Base-by-base conservation (phyloP, 225 moss, liverwort and hornwort species). In the Straminergon stramineum region DNA sequence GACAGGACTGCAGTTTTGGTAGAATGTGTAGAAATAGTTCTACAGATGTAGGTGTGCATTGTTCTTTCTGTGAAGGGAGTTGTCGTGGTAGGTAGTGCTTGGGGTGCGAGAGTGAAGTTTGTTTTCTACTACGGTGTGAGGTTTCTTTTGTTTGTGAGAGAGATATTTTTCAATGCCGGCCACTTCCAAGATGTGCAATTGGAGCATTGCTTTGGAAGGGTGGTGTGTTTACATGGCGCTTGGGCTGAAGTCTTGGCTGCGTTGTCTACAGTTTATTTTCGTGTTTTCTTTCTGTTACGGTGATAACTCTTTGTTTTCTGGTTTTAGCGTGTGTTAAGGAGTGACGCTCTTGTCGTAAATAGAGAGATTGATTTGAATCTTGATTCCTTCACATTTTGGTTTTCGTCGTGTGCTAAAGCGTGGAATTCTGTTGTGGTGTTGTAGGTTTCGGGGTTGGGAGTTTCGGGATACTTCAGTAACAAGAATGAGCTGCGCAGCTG, bases 401-500 rank as follows among this genome's bases (percentile, higher is more conserved):
- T 63, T 63, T 32, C 24, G 32, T 68, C 24, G 37, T 55, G 88
- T 17, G 56, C 56, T 84, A 4, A 84, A 75, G 41, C 28, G 37
- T 65, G 57, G 30, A 60, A 68, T 43, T 37, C 4, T 75, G 52
- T 45, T 70, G 35, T 64, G 71, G 13, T 87, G 62, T 76, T 81
- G 62, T 89, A 96, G 96, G 82, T 74, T 80, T 91, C 93, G 35
- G 90, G 88, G 43, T 62, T 90, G 53, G 83, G 90, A 74, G 89
- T 92, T n/a, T 84, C 91, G 58, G 94, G 94, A 68, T 96, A 90
- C 84, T 81, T 94, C 55, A 78, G 88, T 70, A 76, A 91, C 88
- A 95, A 89, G 88, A 94, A 97, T 93, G 94, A 90, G 88, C 91
- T 97, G 41, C 92, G 92, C 74, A 92, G 91, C 89, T 78, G 83